Conservation (phyloP, 768 basidiomycete genomes). For the Megacollybia marginata region DNA sequence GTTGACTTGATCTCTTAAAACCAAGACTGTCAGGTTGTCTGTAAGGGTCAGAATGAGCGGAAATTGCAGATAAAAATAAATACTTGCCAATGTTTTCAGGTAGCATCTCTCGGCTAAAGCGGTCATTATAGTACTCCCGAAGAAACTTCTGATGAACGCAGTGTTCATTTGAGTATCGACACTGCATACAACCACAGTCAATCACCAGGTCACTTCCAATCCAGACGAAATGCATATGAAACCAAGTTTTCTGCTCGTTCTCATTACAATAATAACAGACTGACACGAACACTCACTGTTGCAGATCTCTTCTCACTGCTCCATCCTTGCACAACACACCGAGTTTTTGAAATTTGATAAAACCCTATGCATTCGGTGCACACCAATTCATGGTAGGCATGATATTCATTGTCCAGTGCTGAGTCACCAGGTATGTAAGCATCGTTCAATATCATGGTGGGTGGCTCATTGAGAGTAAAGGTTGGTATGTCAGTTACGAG, state of each 20-base stretch:
- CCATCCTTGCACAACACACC: slow-evolving; percentile 5
- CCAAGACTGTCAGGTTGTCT: not conserved
- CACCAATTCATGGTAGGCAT: not conserved
- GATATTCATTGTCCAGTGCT: not conserved
- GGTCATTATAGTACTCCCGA: not conserved
- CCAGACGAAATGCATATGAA: not conserved
- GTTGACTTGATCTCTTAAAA: not conserved
- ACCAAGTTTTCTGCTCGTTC: not conserved
- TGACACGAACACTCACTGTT: not conserved
- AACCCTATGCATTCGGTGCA: not conserved
- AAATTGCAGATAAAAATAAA: not conserved
- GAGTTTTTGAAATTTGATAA: not conserved
- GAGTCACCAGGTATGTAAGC: no score
- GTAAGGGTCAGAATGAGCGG: no score
- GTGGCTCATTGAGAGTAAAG: not conserved
- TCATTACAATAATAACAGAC: no score
- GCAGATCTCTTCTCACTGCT: not conserved
- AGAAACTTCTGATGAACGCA: not conserved
- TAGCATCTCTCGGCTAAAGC: not conserved
- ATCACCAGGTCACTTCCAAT: not conserved
- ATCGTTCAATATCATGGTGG: no score
- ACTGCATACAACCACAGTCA: not conserved
- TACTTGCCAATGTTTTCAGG: no score
- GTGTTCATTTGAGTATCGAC: not conserved
- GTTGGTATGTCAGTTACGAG: no score